Base-by-base conservation (phyloP, 2,329 filamentous ascomycete species). In the Stylonectria norvegica region DNA sequence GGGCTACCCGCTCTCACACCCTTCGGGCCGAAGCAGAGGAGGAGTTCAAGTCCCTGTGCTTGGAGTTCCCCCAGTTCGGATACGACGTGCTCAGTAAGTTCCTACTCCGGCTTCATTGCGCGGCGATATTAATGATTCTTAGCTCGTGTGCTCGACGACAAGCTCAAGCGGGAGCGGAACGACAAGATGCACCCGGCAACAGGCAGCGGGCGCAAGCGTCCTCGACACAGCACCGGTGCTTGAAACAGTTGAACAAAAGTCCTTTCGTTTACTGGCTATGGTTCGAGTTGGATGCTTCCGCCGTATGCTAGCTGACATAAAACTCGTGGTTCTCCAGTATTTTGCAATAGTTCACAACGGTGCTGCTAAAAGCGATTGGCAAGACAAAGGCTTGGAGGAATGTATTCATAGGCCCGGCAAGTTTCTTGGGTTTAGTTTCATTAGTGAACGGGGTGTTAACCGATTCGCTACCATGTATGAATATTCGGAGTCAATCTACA, bases 21-120 rank as follows among this genome's bases (percentile, higher is more conserved):
- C 71, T 95, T 49, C 84, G 90, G 14, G 77, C 90, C 65, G 88
- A 95, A 66, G 88, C 89, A 25, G 88, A 94, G 65, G 76, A 79
- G 5, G 87, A 94, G 67, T 95, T 95, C 77, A 81, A 83, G 62
- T 65, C 76, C 32, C 79, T 95, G 66, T 95, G 90, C 68, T 69
- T 95, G 62, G 86, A 95, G 67, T 89, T 83, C 61, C 90, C 90
- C 14, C 85, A 94, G 61, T 96, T 96, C 61, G 86, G 86, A 59
- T 96, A 90, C 70, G 90, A 96, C 64, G 86, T 97, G 40, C 78
- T 96, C 45, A 89, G 81, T 88, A 72, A 52, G 75, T 70, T 39
- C 17, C 5, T 17, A 11, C 11, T 6, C 7, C 2, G 17, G 10
- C 12, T 25, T 14, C 8, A 17, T 18, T 32, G 10, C 14, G 19